Percentiles rank a stretch among this genome's conserved stretches.
phyloP scores from a whole-genome alignment of 75 land plant species.

The Sequoiadendron giganteum region DNA sequence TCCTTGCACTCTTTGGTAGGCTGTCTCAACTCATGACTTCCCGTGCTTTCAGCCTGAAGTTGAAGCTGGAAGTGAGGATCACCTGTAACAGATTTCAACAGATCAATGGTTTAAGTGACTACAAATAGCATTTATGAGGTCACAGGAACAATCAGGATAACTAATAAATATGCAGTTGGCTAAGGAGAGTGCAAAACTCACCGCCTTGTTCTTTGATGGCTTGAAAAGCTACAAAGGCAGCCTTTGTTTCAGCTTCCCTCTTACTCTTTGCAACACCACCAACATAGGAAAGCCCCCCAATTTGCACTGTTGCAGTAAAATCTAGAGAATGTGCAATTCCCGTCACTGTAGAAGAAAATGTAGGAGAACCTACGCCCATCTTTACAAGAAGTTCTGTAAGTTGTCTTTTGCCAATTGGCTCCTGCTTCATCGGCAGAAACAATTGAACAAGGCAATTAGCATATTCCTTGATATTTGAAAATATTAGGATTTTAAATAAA shows the following conservation, averaged over 20 bases:
- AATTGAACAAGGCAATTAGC: background rate
- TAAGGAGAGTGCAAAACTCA: background rate
- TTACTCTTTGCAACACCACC: slow-evolving; percentile 20
- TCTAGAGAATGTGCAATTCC: slow-evolving; percentile 17
- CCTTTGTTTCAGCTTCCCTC: slow-evolving; percentile 24
- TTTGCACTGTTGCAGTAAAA: slow-evolving; percentile 13
- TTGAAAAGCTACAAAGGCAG: too few relatives aligned
- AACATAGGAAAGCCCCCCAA: slow-evolving; percentile 9
- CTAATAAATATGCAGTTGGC: background rate
- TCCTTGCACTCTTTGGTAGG: too few relatives aligned
- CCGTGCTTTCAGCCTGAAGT: background rate
- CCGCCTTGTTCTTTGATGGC: slow-evolving; percentile 14
- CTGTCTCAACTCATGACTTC: background rate
- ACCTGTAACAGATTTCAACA: background rate
- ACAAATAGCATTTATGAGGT: background rate
- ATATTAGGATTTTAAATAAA: background rate
- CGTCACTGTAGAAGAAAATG: background rate
- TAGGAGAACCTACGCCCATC: slow-evolving; percentile 2
- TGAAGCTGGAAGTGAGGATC: background rate
- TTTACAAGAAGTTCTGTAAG: background rate
- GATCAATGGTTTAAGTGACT: background rate
- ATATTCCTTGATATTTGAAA: background rate
- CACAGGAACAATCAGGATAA: background rate
- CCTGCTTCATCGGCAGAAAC: background rate
- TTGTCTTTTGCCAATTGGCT: background rate